Conservation (phyloP, 306 rosid species). For the Dalbergia oliveri region DNA sequence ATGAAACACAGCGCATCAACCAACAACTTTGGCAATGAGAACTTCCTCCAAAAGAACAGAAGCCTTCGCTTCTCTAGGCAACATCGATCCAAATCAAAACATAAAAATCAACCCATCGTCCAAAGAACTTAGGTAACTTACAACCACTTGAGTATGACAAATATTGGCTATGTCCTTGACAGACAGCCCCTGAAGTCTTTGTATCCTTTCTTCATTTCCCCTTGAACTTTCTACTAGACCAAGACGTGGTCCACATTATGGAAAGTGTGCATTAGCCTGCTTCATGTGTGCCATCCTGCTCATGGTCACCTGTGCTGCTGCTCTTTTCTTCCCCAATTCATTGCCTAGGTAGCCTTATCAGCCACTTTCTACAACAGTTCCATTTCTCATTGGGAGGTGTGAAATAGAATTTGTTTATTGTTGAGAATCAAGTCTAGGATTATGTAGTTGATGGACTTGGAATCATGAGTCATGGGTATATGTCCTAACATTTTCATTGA, state of each 20-base stretch:
- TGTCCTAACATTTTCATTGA: not conserved
- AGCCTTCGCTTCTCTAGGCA: constrained; percentile 1
- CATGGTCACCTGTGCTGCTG: not conserved
- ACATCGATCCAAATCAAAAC: not conserved
- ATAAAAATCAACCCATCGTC: not conserved
- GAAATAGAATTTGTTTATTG: constrained; percentile 20
- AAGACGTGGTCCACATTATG: not conserved
- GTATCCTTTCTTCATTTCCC: not conserved
- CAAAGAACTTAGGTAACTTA: not conserved
- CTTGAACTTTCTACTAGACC: not conserved
- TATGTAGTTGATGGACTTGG: constrained; percentile 10
- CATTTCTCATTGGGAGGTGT: not conserved
- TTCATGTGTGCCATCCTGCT: constrained; percentile 15
- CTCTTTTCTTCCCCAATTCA: constrained; percentile 8
- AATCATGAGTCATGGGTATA: constrained; percentile 9
- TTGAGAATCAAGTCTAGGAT: constrained; percentile 21
- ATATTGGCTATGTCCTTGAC: not conserved
- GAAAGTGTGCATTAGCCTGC: not conserved
- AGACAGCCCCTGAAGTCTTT: not conserved
- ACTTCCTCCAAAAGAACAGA: constrained; percentile 3
- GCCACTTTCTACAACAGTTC: not conserved
- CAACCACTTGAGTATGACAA: not conserved
- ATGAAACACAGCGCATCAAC: not conserved
- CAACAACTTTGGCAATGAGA: constrained; percentile 13
- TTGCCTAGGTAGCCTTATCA: constrained; percentile 14